Evolutionary conservation across 2,329 filamentous ascomycete species (phyloP).

Genomic region (Ophiostoma pallidulum): DNA sequence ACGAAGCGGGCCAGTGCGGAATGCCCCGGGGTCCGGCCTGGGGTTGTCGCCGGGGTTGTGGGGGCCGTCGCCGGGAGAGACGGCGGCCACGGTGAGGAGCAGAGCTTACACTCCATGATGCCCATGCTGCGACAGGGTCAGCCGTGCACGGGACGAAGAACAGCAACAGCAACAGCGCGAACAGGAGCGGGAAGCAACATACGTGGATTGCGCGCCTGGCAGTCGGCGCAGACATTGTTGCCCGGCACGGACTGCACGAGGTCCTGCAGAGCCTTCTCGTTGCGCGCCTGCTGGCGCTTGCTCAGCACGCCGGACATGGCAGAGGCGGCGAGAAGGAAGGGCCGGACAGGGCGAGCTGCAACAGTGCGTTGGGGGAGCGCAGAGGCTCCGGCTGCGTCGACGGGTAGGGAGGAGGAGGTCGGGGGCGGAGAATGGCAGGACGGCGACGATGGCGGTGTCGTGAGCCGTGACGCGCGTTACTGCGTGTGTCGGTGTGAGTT

Average conservation of each 20-base stretch:
- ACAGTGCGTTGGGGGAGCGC: no score
- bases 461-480: no score
- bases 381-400: no score
- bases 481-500: no score
- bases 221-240: conserved; percentile 92
- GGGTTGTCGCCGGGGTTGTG: no score
- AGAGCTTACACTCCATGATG: conserved; percentile 73
- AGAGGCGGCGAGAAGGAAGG: not conserved
- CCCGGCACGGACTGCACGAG: conserved; percentile 74
- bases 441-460: no score
- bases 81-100: no score
- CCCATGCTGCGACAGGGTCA: conserved; percentile 61
- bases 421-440: no score
- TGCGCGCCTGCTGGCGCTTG: conserved; percentile 96
- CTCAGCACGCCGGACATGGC: conserved; percentile 58
- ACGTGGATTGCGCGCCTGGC: conserved; percentile 86
- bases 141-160: conserved; percentile 5
- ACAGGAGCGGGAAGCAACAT: not conserved
- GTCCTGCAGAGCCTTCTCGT: conserved; percentile 85
- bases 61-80: no score
- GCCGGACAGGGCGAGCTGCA: not conserved
- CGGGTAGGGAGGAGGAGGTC: no score
- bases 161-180: not conserved
- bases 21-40: not conserved
- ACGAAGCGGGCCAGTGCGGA: conserved; percentile 8